phyloP scores from a whole-genome alignment of 306 rosid genomes.

The Sphenostylis stenocarpa region DNA sequence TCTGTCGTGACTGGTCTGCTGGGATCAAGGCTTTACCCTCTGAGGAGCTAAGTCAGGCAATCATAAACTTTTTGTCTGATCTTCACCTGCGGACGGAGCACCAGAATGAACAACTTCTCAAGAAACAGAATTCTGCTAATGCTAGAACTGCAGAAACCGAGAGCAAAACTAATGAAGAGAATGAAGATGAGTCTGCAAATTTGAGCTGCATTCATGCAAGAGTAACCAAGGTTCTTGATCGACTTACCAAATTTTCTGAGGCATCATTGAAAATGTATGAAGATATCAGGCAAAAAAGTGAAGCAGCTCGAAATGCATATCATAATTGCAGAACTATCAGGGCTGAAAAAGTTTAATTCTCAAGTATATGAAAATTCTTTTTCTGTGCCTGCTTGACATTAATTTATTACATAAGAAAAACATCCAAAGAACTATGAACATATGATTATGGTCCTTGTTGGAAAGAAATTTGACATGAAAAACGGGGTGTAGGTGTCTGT shows the following conservation, averaged over 20 bases:
- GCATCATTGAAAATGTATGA: slow-evolving; percentile 92
- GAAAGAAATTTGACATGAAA: slow-evolving; percentile 18
- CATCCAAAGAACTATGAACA: not conserved
- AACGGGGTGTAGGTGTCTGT: not conserved
- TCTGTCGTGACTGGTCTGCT: slow-evolving; percentile 78
- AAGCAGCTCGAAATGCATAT: slow-evolving; percentile 63
- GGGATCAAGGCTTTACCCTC: slow-evolving; percentile 80
- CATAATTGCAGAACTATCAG: slow-evolving; percentile 44
- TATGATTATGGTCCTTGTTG: slow-evolving; percentile 1
- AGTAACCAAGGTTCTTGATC: slow-evolving; percentile 75
- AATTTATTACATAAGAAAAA: not conserved
- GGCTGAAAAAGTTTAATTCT: slow-evolving; percentile 33
- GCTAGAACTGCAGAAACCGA: slow-evolving; percentile 46
- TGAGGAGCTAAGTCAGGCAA: slow-evolving; percentile 66
- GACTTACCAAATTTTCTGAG: slow-evolving; percentile 80
- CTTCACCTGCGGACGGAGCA: slow-evolving; percentile 51
- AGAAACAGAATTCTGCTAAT: slow-evolving; percentile 48
- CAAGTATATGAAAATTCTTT: not conserved
- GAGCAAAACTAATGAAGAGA: slow-evolving; percentile 43
- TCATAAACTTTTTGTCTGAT: slow-evolving; percentile 64
- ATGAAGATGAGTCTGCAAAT: slow-evolving; percentile 47
- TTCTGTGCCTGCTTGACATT: slow-evolving; percentile 7
- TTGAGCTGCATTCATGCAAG: slow-evolving; percentile 64
- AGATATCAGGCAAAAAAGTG: slow-evolving; percentile 73
- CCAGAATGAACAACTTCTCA: slow-evolving; percentile 48